Percentiles rank a stretch among this genome's conserved stretches.
Evolutionary conservation across 768 basidiomycete species (phyloP).

Genomic region (Suillus cothurnatus): DNA sequence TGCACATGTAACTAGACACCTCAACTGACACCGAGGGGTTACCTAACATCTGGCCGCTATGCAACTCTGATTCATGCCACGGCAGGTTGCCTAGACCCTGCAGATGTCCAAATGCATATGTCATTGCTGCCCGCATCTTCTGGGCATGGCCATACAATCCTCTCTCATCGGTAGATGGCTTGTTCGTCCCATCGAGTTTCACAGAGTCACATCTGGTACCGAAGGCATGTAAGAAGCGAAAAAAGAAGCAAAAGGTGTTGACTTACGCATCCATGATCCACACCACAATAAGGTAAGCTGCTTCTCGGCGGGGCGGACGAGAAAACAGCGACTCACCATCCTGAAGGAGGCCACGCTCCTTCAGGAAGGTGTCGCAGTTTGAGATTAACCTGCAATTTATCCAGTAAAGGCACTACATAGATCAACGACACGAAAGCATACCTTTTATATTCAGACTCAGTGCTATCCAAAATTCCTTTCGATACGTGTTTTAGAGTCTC

Average conservation of each 20-base stretch:
- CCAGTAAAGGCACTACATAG: no score
- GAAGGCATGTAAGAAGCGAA: neutral
- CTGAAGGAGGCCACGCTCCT: slow-evolving; percentile 16
- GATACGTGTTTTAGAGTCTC: slow-evolving; percentile 24
- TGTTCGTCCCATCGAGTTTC: slow-evolving; percentile 26
- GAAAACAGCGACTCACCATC: slow-evolving; percentile 22
- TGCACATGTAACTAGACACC: slow-evolving; percentile 33
- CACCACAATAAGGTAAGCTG: slow-evolving; percentile 23
- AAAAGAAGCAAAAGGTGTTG: no score
- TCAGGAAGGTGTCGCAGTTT: neutral
- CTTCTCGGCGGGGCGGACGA: slow-evolving; percentile 15
- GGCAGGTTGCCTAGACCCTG: slow-evolving; percentile 25
- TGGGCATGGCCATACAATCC: slow-evolving; percentile 37
- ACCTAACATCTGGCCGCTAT: slow-evolving; percentile 24
- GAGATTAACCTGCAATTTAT: no score
- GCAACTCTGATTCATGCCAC: slow-evolving; percentile 32
- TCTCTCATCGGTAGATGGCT: slow-evolving; percentile 12
- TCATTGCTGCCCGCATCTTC: slow-evolving; percentile 37
- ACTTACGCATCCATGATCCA: slow-evolving; percentile 30
- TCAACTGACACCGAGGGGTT: slow-evolving; percentile 32
- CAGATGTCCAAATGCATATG: slow-evolving; percentile 31
- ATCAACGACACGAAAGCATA: slow-evolving; percentile 13
- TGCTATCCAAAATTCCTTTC: slow-evolving; percentile 34
- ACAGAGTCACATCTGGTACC: slow-evolving; percentile 29
- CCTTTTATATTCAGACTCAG: slow-evolving; percentile 32